Evolutionary conservation across 2,329 filamentous ascomycete genomes (phyloP), one percentile per base, ranked within the genome.

Genomic region (Exophiala sp.): DNA sequence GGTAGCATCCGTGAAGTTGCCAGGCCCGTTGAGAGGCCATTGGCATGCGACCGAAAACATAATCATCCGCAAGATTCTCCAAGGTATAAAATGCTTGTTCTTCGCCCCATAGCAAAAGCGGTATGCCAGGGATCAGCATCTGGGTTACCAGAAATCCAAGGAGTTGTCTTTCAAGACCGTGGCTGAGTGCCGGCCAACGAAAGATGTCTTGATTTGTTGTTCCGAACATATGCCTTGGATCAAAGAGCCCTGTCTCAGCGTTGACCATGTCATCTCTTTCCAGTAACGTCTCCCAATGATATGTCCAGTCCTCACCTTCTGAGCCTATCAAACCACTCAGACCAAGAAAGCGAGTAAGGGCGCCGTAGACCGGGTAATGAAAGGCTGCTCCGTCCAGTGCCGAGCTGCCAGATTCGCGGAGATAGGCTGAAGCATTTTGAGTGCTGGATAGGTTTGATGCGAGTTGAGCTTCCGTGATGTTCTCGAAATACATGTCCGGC

Each of bases 151-250:
- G 85, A 12, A 79, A 71, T 4, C 75, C 83, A 3, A 85, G 67
- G 5, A 85, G 68, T 64, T 82, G 78, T 41, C 79, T 75, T 62
- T 84, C 72, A 0, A 79, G 78, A 3, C 83, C 83, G 52, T 81
- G 75, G 34, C 72, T 70, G 18, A 86, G 71, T 7, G 80, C 75
- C 7, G 82, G 82, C 83, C 83, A 86, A 34, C 82, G 75, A 62
- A 86, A 82, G 7, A 86, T 81, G 64, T 86, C 83, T 68, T 86
- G 83, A 62, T 86, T 86, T 6, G 82, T 83, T 2, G 78, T 77
- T 45, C 83, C 83, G 62, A 79, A 85, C 75, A 86, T 78, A 64
- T 86, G 83, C 1, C 83, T 76, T 3, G 83, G 83, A 60, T 86
- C 83, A 57, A 84, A 82, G 49, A 78, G 67, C 32, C 81, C 82